Percentiles rank a stretch among this genome's conserved stretches.
These are phyloP conservation scores for Malus hybrid DNA, from an alignment of 331 rosid species.

Conservation along the genomic window DNA sequence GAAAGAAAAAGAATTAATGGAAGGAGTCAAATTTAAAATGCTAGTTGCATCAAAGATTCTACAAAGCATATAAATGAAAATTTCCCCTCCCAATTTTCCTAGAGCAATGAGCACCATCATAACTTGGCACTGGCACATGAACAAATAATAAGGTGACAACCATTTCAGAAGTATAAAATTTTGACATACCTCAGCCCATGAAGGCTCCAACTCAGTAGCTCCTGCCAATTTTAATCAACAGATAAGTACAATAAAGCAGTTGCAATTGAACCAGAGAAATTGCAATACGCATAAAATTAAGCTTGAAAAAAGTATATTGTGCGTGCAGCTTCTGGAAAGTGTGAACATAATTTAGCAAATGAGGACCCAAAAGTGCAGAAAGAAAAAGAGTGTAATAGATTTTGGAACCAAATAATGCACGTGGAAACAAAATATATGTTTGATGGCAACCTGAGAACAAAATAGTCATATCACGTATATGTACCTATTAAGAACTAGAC, in stretches of 20 bases:
- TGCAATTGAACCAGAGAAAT: neutral
- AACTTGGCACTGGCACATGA: neutral
- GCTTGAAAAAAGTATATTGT: neutral
- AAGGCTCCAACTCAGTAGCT: constrained; percentile 79
- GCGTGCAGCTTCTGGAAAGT: no score
- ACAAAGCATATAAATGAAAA: neutral
- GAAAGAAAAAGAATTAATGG: neutral
- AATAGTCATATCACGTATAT: neutral
- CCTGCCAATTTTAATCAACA: constrained; percentile 44
- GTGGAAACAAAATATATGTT: neutral
- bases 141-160: neutral
- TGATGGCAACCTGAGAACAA: neutral
- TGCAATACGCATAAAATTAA: neutral
- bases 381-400: neutral
- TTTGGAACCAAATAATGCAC: neutral
- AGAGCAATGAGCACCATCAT: neutral
- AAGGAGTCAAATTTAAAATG: neutral
- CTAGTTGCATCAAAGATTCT: neutral
- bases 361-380: neutral
- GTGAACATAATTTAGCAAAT: neutral
- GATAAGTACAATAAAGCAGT: constrained; percentile 9
- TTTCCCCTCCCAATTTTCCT: neutral
- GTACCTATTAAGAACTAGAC: neutral
- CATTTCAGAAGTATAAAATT: neutral
- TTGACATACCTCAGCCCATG: constrained; percentile 82